Evolutionary conservation across 1,284 basidiomycete species (phyloP).

Genomic region (Garcileccinum viscosum): DNA sequence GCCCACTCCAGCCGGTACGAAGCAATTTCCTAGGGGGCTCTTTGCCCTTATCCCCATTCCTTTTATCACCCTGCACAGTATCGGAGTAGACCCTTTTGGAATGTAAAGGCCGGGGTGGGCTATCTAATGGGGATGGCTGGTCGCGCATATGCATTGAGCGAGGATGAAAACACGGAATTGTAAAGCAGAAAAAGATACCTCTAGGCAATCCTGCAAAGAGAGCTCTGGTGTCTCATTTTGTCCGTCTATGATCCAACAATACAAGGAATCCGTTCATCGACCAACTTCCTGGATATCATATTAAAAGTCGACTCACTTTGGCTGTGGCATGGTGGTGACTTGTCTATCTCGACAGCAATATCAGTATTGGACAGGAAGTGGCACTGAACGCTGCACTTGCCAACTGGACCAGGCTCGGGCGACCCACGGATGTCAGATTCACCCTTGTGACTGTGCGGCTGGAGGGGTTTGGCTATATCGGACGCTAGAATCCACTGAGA

Average conservation of each 20-base stretch:
- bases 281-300: neutral
- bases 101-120: neutral
- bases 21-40: slow-evolving; percentile 5
- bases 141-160: neutral
- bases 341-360: neutral
- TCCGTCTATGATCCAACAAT: neutral
- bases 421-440: neutral
- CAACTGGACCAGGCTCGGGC: neutral
- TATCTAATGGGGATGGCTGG: neutral
- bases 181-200: neutral
- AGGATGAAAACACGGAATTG: neutral
- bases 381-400: neutral
- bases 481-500: neutral
- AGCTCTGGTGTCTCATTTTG: neutral
- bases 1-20: neutral
- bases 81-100: slow-evolving; percentile 1
- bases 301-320: neutral
- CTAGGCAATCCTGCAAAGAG: neutral
- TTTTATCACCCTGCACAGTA: neutral
- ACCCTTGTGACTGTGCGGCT: neutral
- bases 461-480: neutral
- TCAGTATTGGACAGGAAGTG: neutral
- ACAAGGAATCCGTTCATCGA: neutral
- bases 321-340: neutral
- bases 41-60: neutral